Evolutionary conservation across 768 basidiomycete genomes (phyloP).

Genomic region (Tephrocybe rancida): DNA sequence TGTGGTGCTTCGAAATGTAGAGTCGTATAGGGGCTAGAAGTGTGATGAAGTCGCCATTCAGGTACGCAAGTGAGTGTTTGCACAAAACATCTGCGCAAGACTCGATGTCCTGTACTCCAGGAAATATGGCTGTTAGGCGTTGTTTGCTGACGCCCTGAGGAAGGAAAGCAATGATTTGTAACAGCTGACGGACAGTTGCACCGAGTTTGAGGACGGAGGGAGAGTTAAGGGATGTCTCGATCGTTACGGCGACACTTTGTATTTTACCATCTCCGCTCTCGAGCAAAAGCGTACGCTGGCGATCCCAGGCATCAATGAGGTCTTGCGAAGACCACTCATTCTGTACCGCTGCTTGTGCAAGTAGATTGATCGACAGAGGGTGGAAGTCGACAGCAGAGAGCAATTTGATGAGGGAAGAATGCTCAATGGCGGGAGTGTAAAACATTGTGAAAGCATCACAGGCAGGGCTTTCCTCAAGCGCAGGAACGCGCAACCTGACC

Average conservation of each 20-base stretch:
- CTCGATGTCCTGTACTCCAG: not conserved
- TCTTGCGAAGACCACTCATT: conserved; percentile 15
- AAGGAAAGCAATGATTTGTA: conserved; percentile 12
- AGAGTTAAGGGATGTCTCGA: conserved; percentile 13
- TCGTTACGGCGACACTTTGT: conserved; percentile 13
- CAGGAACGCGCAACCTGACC: conserved; percentile 4
- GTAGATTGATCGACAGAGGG: conserved; percentile 18
- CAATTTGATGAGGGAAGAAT: conserved; percentile 1
- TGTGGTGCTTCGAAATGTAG: conserved; percentile 4
- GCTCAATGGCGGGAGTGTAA: conserved; percentile 1
- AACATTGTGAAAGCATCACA: conserved; percentile 5
- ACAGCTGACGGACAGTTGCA: not conserved
- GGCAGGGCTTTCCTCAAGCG: conserved; percentile 9
- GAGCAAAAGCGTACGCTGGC: conserved; percentile 2
- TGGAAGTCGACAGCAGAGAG: conserved; percentile 14
- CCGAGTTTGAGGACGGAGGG: conserved; percentile 11
- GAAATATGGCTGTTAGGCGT: conserved; percentile 4
- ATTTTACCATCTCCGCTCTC: conserved; percentile 9
- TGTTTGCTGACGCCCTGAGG: conserved; percentile 11
- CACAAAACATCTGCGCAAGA: conserved; percentile 2
- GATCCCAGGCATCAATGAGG: conserved; percentile 13
- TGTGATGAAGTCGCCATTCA: conserved; percentile 9
- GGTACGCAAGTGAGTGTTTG: conserved; percentile 11
- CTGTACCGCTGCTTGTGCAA: conserved; percentile 16
- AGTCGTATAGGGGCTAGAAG: conserved; percentile 17